These are phyloP conservation scores for Beauveria medogensis DNA, from an alignment of 2,329 filamentous ascomycete genomes.

Conservation along the genomic window DNA sequence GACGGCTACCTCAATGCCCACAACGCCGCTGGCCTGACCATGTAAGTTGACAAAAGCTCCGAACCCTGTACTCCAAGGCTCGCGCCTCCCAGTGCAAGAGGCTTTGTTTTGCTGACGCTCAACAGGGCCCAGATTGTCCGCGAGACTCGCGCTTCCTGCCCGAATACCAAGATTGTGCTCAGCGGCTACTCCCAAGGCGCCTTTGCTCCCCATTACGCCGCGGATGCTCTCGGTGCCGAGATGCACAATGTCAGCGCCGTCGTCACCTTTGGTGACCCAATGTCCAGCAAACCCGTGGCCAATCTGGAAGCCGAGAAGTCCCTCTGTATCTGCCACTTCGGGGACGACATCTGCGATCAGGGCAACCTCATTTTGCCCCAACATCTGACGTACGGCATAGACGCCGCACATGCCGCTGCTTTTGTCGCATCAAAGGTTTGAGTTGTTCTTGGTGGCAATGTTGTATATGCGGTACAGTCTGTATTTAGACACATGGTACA, in stretches of 20 bases:
- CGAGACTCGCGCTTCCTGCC: constrained; percentile 19
- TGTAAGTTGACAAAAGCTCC: constrained; percentile 15
- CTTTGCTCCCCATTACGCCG: constrained; percentile 21
- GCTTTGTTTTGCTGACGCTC: not conserved
- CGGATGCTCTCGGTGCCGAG: constrained; percentile 16
- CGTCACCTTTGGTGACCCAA: constrained; percentile 25
- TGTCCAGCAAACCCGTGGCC: constrained; percentile 15
- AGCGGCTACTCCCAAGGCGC: constrained; percentile 23
- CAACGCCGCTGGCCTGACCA: constrained; percentile 14
- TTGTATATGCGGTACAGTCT: not conserved
- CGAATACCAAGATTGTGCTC: constrained; percentile 14
- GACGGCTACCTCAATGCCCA: constrained; percentile 19
- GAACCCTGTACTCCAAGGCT: not conserved
- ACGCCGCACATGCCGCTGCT: constrained; percentile 18
- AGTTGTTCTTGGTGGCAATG: not conserved
- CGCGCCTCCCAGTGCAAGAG: not conserved
- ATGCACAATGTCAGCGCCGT: constrained; percentile 21
- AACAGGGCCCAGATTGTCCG: constrained; percentile 25
- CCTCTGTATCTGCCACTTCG: constrained; percentile 19
- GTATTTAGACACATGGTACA: not conserved
- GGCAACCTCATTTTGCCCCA: constrained; percentile 19
- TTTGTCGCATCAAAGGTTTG: constrained; percentile 16
- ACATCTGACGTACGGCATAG: constrained; percentile 21
- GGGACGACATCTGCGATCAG: constrained; percentile 23
- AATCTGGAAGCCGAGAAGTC: constrained; percentile 17